These are phyloP conservation scores for Pharnaceum exiguum DNA, from an alignment of 148 eudicot genomes.

Conservation along the genomic window DNA sequence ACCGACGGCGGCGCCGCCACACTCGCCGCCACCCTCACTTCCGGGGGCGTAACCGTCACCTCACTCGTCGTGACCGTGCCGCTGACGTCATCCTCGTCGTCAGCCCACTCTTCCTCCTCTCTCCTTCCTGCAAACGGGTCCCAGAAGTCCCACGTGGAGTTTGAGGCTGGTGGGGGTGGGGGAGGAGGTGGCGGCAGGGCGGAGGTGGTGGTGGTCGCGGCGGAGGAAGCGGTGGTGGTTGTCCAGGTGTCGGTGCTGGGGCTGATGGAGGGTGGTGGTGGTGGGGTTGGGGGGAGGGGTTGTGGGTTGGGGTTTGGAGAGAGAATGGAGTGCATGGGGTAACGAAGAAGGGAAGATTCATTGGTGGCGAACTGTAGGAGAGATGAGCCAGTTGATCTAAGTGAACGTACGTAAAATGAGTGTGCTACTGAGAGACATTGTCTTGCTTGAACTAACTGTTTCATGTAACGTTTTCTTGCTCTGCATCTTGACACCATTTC, in stretches of 20 bases:
- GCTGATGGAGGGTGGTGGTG: conserved; percentile 7
- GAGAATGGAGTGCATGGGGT: conserved; percentile 16
- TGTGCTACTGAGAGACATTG: conserved; percentile 63
- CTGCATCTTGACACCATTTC: conserved; percentile 82
- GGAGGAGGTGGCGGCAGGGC: conserved; percentile 53
- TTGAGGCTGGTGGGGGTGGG: conserved; percentile 37
- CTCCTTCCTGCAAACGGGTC: conserved; percentile 62
- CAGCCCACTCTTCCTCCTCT: conserved; percentile 71
- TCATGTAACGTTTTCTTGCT: conserved; percentile 76
- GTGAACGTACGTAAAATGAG: conserved; percentile 55
- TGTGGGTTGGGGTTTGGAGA: conserved; percentile 20
- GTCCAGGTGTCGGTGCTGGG: conserved; percentile 13
- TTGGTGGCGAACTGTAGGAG: conserved; percentile 69
- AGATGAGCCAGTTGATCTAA: conserved; percentile 59
- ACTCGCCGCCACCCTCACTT: conserved; percentile 36
- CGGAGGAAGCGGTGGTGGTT: conserved; percentile 20
- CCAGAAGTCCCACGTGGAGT: conserved; percentile 90
- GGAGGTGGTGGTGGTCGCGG: conserved; percentile 33
- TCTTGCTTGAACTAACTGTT: conserved; percentile 63
- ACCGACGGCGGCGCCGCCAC: conserved; percentile 46
- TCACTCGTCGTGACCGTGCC: conserved; percentile 4
- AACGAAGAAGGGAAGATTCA: conserved; percentile 54
- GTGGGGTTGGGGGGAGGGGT: conserved; percentile 11
- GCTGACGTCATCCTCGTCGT: conserved; percentile 24
- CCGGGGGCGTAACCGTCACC: conserved; percentile 17